A percentile compares a stretch with the other conserved stretches of the same genome.
These are phyloP conservation scores for Apiotrichum mycotoxinovorans DNA, from an alignment of 1,284 basidiomycete species.

Conservation along the genomic window DNA sequence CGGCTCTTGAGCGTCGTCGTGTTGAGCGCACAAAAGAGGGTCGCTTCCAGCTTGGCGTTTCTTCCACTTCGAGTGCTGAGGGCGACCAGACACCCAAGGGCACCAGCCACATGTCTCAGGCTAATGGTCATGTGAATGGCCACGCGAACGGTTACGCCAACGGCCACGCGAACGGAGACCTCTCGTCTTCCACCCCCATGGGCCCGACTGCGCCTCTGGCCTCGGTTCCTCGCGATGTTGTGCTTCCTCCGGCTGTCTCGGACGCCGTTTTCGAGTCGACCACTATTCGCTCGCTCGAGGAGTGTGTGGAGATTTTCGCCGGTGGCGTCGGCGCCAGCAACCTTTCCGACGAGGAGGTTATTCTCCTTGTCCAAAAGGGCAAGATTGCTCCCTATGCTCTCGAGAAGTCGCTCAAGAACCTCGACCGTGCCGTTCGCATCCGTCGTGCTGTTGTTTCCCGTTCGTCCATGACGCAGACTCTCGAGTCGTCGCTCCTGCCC, in stretches of 20 bases:
- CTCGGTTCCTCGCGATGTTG: constrained; percentile 2
- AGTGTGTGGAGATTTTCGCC: constrained; percentile 81
- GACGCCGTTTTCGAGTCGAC: constrained; percentile 4
- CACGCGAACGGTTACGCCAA: constrained; percentile 14
- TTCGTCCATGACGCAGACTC: constrained; percentile 74
- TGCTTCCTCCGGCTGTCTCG: background rate
- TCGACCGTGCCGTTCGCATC: constrained; percentile 81
- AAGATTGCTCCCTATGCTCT: constrained; percentile 92
- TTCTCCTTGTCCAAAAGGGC: constrained; percentile 82
- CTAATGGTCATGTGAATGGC: constrained; percentile 14
- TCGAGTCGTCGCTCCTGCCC: constrained; percentile 81
- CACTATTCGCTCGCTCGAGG: constrained; percentile 62
- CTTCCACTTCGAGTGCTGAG: constrained; percentile 6
- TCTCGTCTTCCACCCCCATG: constrained; percentile 25
- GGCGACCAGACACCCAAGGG: constrained; percentile 23
- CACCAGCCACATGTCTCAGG: constrained; percentile 7
- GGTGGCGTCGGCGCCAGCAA: constrained; percentile 61
- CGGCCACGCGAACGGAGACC: constrained; percentile 22
- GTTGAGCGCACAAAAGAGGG: constrained; percentile 13
- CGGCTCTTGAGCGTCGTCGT: constrained; percentile 14
- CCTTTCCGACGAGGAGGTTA: constrained; percentile 88
- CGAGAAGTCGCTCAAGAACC: constrained; percentile 85
- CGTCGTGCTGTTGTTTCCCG: constrained; percentile 89
- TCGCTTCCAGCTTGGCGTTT: constrained; percentile 9
- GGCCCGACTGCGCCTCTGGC: constrained; percentile 31